A percentile compares a stretch with the other conserved stretches of the same genome.
Conservation (phyloP, 2,329 filamentous ascomycete genomes). For the Exophiala calicioides region DNA sequence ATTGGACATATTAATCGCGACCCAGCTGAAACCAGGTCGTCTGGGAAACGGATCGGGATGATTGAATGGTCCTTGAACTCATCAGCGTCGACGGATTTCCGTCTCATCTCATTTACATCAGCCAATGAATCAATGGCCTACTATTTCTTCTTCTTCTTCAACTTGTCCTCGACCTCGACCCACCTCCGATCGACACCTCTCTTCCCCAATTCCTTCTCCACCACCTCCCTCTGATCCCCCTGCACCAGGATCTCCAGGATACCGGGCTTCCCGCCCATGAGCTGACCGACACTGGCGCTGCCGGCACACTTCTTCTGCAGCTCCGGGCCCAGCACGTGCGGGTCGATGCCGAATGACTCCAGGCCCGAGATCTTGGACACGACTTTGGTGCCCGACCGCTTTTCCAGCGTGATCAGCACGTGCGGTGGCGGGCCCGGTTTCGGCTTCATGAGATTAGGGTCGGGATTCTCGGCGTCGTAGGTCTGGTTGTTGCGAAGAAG, state of each 20-base stretch:
- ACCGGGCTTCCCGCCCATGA: constrained; percentile 63
- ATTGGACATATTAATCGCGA: no score
- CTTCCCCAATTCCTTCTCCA: constrained; percentile 60
- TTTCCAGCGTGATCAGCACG: constrained; percentile 61
- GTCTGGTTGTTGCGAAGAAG: constrained; percentile 54
- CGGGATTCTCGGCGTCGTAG: constrained; percentile 38
- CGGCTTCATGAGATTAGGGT: constrained; percentile 52
- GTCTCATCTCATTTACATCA: no score
- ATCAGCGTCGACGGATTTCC: no score
- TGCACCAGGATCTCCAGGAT: constrained; percentile 69
- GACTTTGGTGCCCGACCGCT: constrained; percentile 66
- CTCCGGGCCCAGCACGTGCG: constrained; percentile 63
- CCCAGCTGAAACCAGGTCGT: no score
- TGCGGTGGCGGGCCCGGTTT: constrained; percentile 63
- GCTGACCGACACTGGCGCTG: constrained; percentile 64
- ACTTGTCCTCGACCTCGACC: constrained; percentile 68
- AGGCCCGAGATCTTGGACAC: constrained; percentile 64
- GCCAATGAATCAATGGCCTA: not conserved
- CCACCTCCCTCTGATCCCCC: constrained; percentile 63
- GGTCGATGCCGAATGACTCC: constrained; percentile 63
- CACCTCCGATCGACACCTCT: constrained; percentile 61
- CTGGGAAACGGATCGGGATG: no score
- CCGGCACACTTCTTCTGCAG: constrained; percentile 68
- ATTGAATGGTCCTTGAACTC: no score
- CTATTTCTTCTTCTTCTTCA: constrained; percentile 58